phyloP scores from a whole-genome alignment of 2,329 filamentous ascomycete genomes.

The Sporothrix mexicana region DNA sequence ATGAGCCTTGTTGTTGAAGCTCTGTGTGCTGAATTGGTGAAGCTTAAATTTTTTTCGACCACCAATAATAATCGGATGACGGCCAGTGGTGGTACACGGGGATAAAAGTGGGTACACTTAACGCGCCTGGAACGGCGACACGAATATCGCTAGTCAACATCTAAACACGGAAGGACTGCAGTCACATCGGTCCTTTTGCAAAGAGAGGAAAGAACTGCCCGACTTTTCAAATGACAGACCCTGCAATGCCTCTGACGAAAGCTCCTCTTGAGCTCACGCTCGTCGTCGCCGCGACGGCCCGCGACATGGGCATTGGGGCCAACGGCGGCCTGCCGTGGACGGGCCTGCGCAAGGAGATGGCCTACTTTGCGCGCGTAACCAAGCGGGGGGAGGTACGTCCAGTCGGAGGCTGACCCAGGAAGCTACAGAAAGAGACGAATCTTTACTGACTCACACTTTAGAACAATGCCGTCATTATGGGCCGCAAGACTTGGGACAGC shows the following conservation, averaged over 20 bases:
- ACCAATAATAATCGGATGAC: slow-evolving; percentile 8
- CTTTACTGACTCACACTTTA: not conserved
- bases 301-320: slow-evolving; percentile 84
- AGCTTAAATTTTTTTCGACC: slow-evolving; percentile 27
- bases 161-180: not conserved
- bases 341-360: slow-evolving; percentile 87
- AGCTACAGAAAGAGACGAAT: no score
- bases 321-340: slow-evolving; percentile 86
- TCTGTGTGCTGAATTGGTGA: not conserved
- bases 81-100: not conserved
- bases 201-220: not conserved
- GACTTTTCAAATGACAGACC: slow-evolving; percentile 39
- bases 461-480: slow-evolving; percentile 89
- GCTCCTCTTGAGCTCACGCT: slow-evolving; percentile 72
- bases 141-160: slow-evolving; percentile 1
- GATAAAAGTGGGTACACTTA: slow-evolving; percentile 31
- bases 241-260: slow-evolving; percentile 38
- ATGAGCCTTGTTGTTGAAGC: not conserved
- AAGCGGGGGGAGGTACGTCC: slow-evolving; percentile 58
- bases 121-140: slow-evolving; percentile 27
- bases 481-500: slow-evolving; percentile 93
- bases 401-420: not conserved
- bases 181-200: not conserved
- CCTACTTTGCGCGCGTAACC: slow-evolving; percentile 90
- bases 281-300: slow-evolving; percentile 85